A percentile compares a stretch with the other conserved stretches of the same genome.
Conservation (phyloP, 257 asterid genomes). For the Solanum pennellii region DNA sequence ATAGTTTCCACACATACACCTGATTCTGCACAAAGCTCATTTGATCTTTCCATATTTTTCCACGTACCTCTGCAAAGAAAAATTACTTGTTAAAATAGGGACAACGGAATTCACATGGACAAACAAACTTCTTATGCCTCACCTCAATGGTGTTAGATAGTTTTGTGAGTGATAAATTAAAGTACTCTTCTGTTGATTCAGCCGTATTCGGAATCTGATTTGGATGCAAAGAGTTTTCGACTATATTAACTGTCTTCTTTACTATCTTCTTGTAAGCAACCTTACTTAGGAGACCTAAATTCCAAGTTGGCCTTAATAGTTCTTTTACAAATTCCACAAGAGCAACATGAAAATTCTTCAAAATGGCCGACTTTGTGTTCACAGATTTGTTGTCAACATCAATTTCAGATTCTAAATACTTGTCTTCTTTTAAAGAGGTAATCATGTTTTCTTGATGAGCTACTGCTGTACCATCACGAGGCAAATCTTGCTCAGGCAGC, state of each 20-base stretch:
- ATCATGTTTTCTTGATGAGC: conserved; percentile 1
- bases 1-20: not conserved
- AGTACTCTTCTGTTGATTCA: conserved; percentile 42
- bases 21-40: not conserved
- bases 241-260: conserved; percentile 59
- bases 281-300: conserved; percentile 51
- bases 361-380: conserved; percentile 28
- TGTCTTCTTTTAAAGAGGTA: conserved; percentile 24
- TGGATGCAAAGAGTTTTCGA: conserved; percentile 43
- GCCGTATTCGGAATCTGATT: conserved; percentile 55
- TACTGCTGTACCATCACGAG: not conserved
- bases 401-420: conserved; percentile 24
- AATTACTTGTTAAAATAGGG: conserved; percentile 9
- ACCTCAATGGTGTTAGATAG: conserved; percentile 42
- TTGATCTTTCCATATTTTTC: conserved; percentile 42
- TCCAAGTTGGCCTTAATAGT: conserved; percentile 71
- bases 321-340: conserved; percentile 73
- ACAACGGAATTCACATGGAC: not conserved
- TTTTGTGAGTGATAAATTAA: conserved; percentile 43
- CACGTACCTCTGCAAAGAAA: conserved; percentile 64
- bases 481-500: not conserved
- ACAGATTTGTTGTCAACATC: conserved; percentile 15
- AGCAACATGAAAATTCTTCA: conserved; percentile 43
- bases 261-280: conserved; percentile 72
- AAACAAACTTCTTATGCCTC: not conserved